Evolutionary conservation across 2,329 filamentous ascomycete species (phyloP).

Genomic region (Scedosporium aurantiacum): DNA sequence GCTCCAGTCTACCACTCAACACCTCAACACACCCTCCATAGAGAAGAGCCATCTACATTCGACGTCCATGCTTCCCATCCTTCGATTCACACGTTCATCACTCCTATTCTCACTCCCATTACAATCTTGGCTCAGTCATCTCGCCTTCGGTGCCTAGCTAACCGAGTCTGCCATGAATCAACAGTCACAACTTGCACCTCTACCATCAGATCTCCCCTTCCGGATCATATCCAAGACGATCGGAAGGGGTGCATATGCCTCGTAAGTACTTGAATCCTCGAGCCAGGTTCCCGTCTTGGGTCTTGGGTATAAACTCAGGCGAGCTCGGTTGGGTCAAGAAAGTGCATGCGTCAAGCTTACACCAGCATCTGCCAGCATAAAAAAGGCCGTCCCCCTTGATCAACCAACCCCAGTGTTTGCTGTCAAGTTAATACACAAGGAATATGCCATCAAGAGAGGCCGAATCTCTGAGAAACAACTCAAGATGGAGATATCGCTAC

Average conservation of each 20-base stretch:
- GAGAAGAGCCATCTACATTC: too few relatives aligned
- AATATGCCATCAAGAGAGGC: slow-evolving; percentile 81
- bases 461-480: slow-evolving; percentile 83
- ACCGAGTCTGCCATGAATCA: background rate
- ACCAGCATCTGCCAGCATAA: slow-evolving; percentile 50
- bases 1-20: too few relatives aligned
- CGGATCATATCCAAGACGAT: slow-evolving; percentile 94
- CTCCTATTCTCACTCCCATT: too few relatives aligned
- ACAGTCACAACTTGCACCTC: slow-evolving; percentile 79
- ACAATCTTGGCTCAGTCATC: too few relatives aligned
- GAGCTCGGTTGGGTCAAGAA: too few relatives aligned
- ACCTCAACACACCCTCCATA: too few relatives aligned
- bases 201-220: slow-evolving; percentile 80
- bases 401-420: slow-evolving; percentile 70
- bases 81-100: too few relatives aligned
- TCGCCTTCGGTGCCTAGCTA: too few relatives aligned
- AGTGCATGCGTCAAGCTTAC: background rate
- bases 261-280: slow-evolving; percentile 41
- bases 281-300: background rate
- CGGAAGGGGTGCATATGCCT: slow-evolving; percentile 92
- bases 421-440: slow-evolving; percentile 98
- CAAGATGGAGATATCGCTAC: slow-evolving; percentile 80
- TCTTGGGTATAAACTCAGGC: background rate
- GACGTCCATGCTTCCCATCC: too few relatives aligned
- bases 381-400: slow-evolving; percentile 75